Base-by-base conservation (phyloP, 2,329 filamentous ascomycete genomes). In the Paracoccidioides lutzii region DNA sequence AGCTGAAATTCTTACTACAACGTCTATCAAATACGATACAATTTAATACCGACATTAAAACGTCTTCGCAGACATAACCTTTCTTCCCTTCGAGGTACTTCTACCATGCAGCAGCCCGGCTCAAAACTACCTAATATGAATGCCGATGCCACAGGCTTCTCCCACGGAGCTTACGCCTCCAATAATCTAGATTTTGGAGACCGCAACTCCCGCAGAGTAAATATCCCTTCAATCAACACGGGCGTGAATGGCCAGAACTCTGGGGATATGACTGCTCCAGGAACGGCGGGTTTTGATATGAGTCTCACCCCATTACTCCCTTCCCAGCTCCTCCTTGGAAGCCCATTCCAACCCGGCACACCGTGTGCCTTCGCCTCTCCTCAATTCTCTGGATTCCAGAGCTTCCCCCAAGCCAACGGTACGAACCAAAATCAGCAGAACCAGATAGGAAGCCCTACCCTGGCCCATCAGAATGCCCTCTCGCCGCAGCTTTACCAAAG, bases 291-390 rank as follows among this genome's bases (percentile, higher is more conserved):
- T 45, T 95, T 90, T 68, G 93, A 97, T 68, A 96, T 97, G 91
- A 93, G 97, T 74, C 97, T 96, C 73, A 96, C 93, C 9, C 91
- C 93, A 61, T 80, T 98, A 62, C 82, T 98, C 41, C 93, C 93
- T 40, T 97, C 91, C 38, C 89, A 96, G 73, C 78, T 98, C 64
- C 82, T 98, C 32, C 85, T 97, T 52, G 93, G 93, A 50, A 96
- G 90, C 72, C 93, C 93, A 15, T 97, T 97, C 74, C 93, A 97
- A 74, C 90, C 93, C 12, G 93, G 90, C 44, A 95, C 88, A 4
- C 91, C 91, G 3, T 88, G 86, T 38, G 85, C 88, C 41, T 97
- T 96, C 73, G 83, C 85, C 59, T 95, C 87, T 62, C 87, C 90
- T 42, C 90, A 96, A 70, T 98, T 96, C 72, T 85, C 93, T 71